phyloP scores from a whole-genome alignment of 805 yeast species.

The Pichia occidentalis region DNA sequence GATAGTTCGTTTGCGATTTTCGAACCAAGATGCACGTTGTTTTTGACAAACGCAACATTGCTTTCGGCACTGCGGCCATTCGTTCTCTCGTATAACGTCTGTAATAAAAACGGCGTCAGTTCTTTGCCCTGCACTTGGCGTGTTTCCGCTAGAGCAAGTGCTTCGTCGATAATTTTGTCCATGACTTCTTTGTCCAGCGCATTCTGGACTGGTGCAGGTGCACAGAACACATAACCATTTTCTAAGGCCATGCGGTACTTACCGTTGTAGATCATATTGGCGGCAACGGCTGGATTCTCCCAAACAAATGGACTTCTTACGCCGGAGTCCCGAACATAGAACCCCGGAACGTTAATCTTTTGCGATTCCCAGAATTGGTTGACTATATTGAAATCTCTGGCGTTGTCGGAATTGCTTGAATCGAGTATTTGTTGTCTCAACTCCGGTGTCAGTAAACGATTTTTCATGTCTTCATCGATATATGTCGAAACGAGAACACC shows the following conservation, averaged over 20 bases:
- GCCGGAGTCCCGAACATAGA: conserved; percentile 73
- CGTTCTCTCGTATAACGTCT: conserved; percentile 59
- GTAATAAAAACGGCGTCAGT: conserved; percentile 70
- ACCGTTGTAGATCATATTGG: conserved; percentile 48
- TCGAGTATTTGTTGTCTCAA: conserved; percentile 33
- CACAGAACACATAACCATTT: conserved; percentile 72
- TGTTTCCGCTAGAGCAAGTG: conserved; percentile 48
- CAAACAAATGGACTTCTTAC: conserved; percentile 63
- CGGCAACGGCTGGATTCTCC: conserved; percentile 49
- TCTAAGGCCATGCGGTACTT: conserved; percentile 40
- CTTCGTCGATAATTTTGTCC: conserved; percentile 47
- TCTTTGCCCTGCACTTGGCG: conserved; percentile 61
- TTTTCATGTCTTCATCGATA: conserved; percentile 20
- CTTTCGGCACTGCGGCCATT: conserved; percentile 63
- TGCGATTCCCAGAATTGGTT: conserved; percentile 9
- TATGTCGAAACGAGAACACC: conserved; percentile 79
- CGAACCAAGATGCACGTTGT: conserved; percentile 67
- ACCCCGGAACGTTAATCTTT: conserved; percentile 57
- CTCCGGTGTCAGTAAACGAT: conserved; percentile 28
- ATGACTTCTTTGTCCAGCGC: conserved; percentile 54
- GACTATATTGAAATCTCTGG: conserved; percentile 2
- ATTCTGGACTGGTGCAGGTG: conserved; percentile 66
- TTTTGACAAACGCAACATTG: conserved; percentile 68
- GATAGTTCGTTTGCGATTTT: conserved; percentile 54
- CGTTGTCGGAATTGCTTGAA: not conserved